Percentiles rank a stretch among this genome's conserved stretches.
Conservation (phyloP, 1,284 basidiomycete species). For the Leccinum griseonigrum region DNA sequence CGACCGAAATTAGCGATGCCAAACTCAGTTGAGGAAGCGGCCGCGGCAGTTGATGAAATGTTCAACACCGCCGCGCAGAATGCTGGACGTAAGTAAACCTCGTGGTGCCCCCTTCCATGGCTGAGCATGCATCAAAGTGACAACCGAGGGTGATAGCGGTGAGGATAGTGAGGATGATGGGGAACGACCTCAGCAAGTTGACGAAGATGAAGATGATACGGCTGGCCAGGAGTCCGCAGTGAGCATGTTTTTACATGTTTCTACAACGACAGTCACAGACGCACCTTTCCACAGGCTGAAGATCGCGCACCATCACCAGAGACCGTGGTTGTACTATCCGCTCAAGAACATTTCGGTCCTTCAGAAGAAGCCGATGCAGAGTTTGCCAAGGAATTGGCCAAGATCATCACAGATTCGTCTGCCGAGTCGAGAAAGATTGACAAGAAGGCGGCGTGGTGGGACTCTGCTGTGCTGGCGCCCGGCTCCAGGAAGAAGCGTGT, state of each 20-base stretch:
- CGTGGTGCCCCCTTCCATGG: constrained; percentile 1
- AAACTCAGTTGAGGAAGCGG: constrained; percentile 83
- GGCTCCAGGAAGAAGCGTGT: constrained; percentile 57
- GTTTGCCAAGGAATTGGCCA: constrained; percentile 94
- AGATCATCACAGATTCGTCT: constrained; percentile 88
- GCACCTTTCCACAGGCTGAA: constrained; percentile 42
- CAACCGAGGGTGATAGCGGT: constrained; percentile 61
- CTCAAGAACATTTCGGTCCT: constrained; percentile 70
- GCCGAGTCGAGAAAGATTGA: constrained; percentile 81
- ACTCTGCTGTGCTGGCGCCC: constrained; percentile 75
- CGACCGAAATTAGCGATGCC: constrained; percentile 71
- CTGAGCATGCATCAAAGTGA: constrained; percentile 27
- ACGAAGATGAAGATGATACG: constrained; percentile 52
- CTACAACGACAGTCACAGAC: constrained; percentile 1
- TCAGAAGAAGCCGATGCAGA: constrained; percentile 89
- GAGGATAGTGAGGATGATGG: constrained; percentile 70
- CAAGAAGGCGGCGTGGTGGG: constrained; percentile 84
- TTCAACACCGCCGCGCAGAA: constrained; percentile 64
- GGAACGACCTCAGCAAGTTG: constrained; percentile 51
- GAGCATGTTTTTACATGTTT: constrained; percentile 22
- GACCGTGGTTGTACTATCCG: constrained; percentile 64
- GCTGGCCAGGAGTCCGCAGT: constrained; percentile 52
- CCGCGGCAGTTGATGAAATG: constrained; percentile 85
- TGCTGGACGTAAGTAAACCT: constrained; percentile 46
- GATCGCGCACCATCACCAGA: constrained; percentile 77